These are phyloP conservation scores for Trypanosoma cruzi DNA, from an alignment of 208 protist species.

Conservation along the genomic window DNA sequence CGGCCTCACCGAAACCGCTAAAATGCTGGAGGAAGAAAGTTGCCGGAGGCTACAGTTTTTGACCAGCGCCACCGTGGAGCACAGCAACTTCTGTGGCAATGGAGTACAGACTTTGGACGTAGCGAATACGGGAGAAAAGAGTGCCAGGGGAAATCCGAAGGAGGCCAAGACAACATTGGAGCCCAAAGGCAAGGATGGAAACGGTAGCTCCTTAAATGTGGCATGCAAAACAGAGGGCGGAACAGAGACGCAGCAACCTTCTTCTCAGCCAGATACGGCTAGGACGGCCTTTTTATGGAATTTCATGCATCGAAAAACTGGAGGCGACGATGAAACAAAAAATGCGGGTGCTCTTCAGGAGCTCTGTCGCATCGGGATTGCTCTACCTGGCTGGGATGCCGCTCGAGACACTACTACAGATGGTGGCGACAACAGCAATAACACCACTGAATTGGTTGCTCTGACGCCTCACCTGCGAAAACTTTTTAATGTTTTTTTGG, in stretches of 20 bases:
- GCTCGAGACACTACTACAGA: background rate
- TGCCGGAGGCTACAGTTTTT: conserved; percentile 22
- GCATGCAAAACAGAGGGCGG: background rate
- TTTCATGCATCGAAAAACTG: background rate
- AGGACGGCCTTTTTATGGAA: conserved; percentile 5
- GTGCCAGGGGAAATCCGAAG: background rate
- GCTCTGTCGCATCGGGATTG: background rate
- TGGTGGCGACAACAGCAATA: background rate
- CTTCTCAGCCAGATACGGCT: background rate
- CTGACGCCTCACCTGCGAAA: conserved; percentile 12
- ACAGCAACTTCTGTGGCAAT: background rate
- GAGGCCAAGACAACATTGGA: background rate
- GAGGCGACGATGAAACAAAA: background rate
- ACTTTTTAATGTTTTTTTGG: conserved; percentile 14
- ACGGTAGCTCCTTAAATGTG: background rate
- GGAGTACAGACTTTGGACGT: background rate
- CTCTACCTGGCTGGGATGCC: background rate
- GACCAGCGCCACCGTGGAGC: background rate
- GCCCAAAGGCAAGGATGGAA: background rate
- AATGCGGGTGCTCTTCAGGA: conserved; percentile 4
- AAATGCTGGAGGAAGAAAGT: conserved; percentile 46
- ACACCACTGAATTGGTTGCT: background rate
- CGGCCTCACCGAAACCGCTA: conserved; percentile 52
- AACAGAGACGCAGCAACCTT: background rate
- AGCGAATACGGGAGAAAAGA: background rate